Evolutionary conservation across 2,329 filamentous ascomycete genomes (phyloP).

Genomic region (Cryphonectria japonica): DNA sequence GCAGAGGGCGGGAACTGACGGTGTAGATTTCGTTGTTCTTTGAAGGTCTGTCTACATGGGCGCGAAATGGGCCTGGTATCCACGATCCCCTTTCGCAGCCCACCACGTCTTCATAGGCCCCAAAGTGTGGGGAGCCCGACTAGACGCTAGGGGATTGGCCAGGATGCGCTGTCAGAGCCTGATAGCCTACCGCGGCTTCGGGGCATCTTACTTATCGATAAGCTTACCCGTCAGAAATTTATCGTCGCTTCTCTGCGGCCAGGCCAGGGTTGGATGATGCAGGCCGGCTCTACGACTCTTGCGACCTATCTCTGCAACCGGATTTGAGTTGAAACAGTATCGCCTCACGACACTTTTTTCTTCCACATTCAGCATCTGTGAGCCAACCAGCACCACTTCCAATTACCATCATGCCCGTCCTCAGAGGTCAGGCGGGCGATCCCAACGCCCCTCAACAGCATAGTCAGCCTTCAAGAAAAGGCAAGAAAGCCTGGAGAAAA

Average conservation of each 20-base stretch:
- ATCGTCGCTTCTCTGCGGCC: slow-evolving; percentile 15
- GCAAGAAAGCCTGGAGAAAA: slow-evolving; percentile 98
- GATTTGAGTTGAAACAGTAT: not conserved
- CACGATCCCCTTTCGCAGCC: slow-evolving; percentile 15
- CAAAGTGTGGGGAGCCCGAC: slow-evolving; percentile 8
- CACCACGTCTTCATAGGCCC: slow-evolving; percentile 8
- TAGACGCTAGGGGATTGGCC: slow-evolving; percentile 24
- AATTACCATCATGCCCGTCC: slow-evolving; percentile 53
- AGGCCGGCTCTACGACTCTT: not conserved
- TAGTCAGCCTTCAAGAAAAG: slow-evolving; percentile 90
- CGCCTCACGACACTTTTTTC: not conserved
- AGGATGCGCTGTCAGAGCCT: slow-evolving; percentile 18
- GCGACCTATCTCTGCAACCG: not conserved
- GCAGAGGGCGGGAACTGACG: slow-evolving; percentile 13
- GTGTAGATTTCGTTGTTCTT: slow-evolving; percentile 21
- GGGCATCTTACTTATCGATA: slow-evolving; percentile 25
- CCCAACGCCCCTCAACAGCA: slow-evolving; percentile 74
- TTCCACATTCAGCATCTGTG: not conserved
- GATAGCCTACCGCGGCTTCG: slow-evolving; percentile 7
- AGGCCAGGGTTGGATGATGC: not conserved
- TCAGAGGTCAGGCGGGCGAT: slow-evolving; percentile 50
- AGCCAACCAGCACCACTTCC: not conserved
- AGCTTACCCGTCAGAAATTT: slow-evolving; percentile 23
- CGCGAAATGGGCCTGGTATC: slow-evolving; percentile 10
- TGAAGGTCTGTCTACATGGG: slow-evolving; percentile 14